Evolutionary conservation across 495 filamentous ascomycete genomes (phyloP).

Genomic region (Lindgomyces ingoldianus): DNA sequence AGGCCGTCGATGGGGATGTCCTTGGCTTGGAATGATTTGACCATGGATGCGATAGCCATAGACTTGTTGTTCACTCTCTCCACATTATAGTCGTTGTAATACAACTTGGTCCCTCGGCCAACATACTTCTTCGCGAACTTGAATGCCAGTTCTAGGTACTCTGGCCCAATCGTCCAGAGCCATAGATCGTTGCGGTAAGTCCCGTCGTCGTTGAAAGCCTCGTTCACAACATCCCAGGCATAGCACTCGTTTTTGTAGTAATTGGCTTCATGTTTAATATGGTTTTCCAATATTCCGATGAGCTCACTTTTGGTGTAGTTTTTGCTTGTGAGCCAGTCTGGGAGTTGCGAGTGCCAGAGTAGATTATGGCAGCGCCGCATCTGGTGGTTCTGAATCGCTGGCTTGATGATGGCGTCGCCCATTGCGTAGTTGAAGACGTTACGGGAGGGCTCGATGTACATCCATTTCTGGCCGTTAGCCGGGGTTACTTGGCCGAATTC

Average conservation of each 20-base stretch:
- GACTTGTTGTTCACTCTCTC: constrained; percentile 58
- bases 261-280: constrained; percentile 40
- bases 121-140: constrained; percentile 43
- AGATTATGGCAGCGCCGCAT: constrained; percentile 45
- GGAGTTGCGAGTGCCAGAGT: constrained; percentile 45
- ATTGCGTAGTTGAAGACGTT: constrained; percentile 44
- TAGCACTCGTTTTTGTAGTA: constrained; percentile 43
- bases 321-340: constrained; percentile 40
- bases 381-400: constrained; percentile 30
- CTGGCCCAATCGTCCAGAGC: constrained; percentile 38
- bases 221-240: constrained; percentile 48
- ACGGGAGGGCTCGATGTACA: constrained; percentile 49
- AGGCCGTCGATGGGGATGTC: constrained; percentile 62
- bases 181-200: constrained; percentile 37
- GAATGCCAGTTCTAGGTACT: constrained; percentile 43
- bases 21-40: constrained; percentile 50
- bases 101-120: constrained; percentile 54
- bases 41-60: constrained; percentile 49
- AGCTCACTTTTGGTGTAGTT: constrained; percentile 39
- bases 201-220: constrained; percentile 44
- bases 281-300: constrained; percentile 37
- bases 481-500: constrained; percentile 58
- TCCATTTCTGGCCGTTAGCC: constrained; percentile 55
- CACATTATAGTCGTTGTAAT: constrained; percentile 73
- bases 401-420: constrained; percentile 38